Base-by-base conservation (phyloP, 169 alveolate genomes). In the Plasmodium reichenowi region DNA sequence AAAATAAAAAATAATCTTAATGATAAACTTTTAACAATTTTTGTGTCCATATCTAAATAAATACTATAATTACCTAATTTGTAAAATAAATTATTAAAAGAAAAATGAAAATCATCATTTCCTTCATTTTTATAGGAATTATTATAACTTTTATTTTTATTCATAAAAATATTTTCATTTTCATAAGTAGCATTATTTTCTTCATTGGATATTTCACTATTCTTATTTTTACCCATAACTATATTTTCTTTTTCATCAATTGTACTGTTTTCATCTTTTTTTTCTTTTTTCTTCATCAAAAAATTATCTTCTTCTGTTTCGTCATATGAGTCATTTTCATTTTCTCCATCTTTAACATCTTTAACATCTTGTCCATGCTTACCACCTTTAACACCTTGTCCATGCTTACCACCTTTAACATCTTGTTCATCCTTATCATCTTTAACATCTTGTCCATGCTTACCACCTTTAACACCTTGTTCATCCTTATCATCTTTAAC, bases 1-100 rank as follows among this genome's bases (percentile, higher is more conserved):
- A 67, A 80, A 52, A 80, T 80, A 38, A 80, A 54, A 4, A 80
- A 80, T 67, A 80, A 80, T 60, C 90, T 80, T 22, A 80, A 24
- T 13, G 90, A 12, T 32, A 54, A 22, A 26, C 54, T 58, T 54
- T 48, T 47, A 12, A 67, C 67, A 32, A 80, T 54, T 38, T 67
- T 80, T 8, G 10, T 54, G 48, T 80, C 83, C 62, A 80, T 59
- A n/a, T 22, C 29, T n/a, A 38, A 26, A 26, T 3, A 26, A 52
- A 4, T 48, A 13, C 22, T 22, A 47, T 62, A 13, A 17, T 32
- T 20, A 52, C 24, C 13, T 58, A 29, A 9, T 13, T 48, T 50
- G 50, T 22, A 1, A 32, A 73, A 22, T 5, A 50, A 20, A 12
- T 13, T 73, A 12, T 64, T 24, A 20, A 64, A 13, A 64, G 32